phyloP scores from a whole-genome alignment of 768 basidiomycete genomes.

The Neoboletus subvelutipes region DNA sequence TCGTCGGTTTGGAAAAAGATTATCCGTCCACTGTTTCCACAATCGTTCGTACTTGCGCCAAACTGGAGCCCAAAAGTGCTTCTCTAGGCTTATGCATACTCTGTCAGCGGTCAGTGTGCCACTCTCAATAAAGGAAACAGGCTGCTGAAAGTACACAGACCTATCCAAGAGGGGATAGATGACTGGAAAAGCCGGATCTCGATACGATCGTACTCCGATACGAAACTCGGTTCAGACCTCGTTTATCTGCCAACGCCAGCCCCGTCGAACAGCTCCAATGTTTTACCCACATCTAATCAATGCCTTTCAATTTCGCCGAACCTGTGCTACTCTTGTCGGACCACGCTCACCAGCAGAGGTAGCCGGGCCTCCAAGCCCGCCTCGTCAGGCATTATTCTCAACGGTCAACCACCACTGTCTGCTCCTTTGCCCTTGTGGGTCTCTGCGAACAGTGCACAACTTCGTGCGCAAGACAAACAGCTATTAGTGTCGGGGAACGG shows the following conservation, averaged over 20 bases:
- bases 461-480: constrained; percentile 2
- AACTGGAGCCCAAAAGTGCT: constrained; percentile 65
- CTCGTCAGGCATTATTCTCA: neutral
- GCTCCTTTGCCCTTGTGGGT: constrained; percentile 36
- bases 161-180: constrained; percentile 61
- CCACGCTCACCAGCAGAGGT: constrained; percentile 57
- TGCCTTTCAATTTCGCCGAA: constrained; percentile 35
- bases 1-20: constrained; percentile 74
- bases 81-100: constrained; percentile 52
- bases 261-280: neutral
- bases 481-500: neutral
- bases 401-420: constrained; percentile 13
- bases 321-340: constrained; percentile 67
- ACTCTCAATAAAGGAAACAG: neutral
- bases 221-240: constrained; percentile 17
- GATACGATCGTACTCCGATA: constrained; percentile 49
- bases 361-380: constrained; percentile 38
- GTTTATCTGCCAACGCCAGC: constrained; percentile 4
- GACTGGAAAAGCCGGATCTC: constrained; percentile 77
- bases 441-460: constrained; percentile 1
- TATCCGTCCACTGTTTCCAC: constrained; percentile 88
- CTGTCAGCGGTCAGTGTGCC: constrained; percentile 56
- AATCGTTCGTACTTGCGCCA: constrained; percentile 76
- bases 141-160: constrained; percentile 39
- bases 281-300: neutral